A percentile compares a stretch with the other conserved stretches of the same genome.
Evolutionary conservation across 2,329 filamentous ascomycete species (phyloP).

Genomic region (Trichoderma harzianum): DNA sequence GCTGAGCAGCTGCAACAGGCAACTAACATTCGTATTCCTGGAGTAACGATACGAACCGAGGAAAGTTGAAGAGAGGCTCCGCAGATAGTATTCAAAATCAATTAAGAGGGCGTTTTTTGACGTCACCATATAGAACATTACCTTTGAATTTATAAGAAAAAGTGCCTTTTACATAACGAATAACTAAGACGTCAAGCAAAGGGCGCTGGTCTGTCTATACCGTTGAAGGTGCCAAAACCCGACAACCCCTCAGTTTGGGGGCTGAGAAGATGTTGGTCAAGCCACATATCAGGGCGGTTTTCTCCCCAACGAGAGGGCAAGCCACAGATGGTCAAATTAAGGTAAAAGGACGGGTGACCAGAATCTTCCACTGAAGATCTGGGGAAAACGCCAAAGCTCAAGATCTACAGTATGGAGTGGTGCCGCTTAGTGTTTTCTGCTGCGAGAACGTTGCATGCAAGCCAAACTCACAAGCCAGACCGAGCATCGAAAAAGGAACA

Average conservation of each 20-base stretch:
- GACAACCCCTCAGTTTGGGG: neutral
- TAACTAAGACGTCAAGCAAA: neutral
- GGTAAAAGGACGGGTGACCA: neutral
- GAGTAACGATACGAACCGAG: neutral
- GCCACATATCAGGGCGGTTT: neutral
- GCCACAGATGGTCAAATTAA: slow-evolving; percentile 6
- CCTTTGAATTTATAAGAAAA: neutral
- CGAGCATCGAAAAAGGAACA: neutral
- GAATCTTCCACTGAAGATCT: slow-evolving; percentile 8
- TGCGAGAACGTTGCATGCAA: neutral
- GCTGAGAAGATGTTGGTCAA: neutral
- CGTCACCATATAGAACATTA: neutral
- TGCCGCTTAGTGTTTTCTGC: neutral
- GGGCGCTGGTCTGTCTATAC: neutral
- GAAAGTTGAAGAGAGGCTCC: neutral
- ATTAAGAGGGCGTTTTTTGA: neutral
- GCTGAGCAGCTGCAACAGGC: neutral
- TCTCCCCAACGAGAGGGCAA: neutral
- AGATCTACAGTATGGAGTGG: neutral
- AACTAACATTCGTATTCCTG: neutral
- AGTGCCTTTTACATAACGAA: neutral
- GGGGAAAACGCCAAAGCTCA: neutral
- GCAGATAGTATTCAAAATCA: neutral
- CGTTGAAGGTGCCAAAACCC: neutral
- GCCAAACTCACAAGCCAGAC: neutral